Evolutionary conservation across 148 eudicot genomes (phyloP).

Genomic region (Tetragonia tetragonoides): DNA sequence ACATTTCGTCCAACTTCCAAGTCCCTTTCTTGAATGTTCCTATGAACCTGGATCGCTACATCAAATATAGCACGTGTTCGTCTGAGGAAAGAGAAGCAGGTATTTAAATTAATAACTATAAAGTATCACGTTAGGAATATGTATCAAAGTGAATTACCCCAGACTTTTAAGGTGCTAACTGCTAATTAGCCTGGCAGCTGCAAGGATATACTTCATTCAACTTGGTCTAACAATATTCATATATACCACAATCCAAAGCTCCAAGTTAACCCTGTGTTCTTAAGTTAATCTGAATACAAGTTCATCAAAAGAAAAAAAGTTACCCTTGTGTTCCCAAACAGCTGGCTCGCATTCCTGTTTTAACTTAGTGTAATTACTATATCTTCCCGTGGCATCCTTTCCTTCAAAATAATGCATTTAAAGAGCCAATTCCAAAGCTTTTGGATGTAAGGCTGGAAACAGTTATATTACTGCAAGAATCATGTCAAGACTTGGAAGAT

Average conservation of each 20-base stretch:
- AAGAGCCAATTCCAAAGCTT: no score
- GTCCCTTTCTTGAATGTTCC: slow-evolving; percentile 70
- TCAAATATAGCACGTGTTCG: slow-evolving; percentile 71
- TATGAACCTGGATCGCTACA: slow-evolving; percentile 65
- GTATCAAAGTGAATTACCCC: background rate
- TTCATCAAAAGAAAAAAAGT: no score
- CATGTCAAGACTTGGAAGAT: background rate
- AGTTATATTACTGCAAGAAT: background rate
- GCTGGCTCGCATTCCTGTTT: no score
- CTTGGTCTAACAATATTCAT: background rate
- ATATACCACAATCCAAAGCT: background rate
- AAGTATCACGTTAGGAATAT: background rate
- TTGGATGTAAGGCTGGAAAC: no score
- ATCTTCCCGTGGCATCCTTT: no score
- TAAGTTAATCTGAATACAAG: no score
- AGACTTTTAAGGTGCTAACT: background rate
- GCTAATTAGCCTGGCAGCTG: slow-evolving; percentile 3
- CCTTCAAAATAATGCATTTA: no score
- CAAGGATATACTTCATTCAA: background rate
- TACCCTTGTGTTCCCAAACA: no score
- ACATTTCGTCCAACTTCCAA: slow-evolving; percentile 71
- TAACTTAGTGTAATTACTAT: no score
- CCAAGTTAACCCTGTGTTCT: no score
- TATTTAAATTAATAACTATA: background rate
- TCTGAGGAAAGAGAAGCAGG: slow-evolving; percentile 32